Evolutionary conservation across 176 grass and related monocot genomes (phyloP).

Genomic region (Secale cereale): DNA sequence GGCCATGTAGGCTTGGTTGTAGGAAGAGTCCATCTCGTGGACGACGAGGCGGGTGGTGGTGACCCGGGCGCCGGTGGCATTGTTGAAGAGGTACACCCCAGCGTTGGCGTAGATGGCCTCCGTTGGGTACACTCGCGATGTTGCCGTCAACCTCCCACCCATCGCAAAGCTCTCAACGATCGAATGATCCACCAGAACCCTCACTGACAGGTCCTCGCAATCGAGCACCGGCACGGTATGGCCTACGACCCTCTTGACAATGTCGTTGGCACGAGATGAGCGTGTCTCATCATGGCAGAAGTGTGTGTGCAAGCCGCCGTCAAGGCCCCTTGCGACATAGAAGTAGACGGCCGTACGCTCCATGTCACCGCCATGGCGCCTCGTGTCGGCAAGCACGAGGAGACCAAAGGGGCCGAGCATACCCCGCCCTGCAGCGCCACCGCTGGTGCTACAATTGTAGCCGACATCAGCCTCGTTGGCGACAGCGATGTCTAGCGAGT

Average conservation of each 20-base stretch:
- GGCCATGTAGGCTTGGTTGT: constrained; percentile 54
- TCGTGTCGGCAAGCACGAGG: constrained; percentile 1
- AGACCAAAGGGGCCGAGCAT: constrained; percentile 69
- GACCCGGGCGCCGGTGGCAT: constrained; percentile 55
- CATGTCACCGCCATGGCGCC: neutral
- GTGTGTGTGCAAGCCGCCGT: constrained; percentile 52
- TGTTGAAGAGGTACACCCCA: constrained; percentile 86
- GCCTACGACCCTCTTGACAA: constrained; percentile 81
- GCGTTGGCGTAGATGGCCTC: constrained; percentile 72
- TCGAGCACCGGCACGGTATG: constrained; percentile 62
- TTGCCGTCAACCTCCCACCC: constrained; percentile 61
- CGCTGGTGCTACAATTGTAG: constrained; percentile 39
- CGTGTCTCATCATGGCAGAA: constrained; percentile 35
- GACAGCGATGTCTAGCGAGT: constrained; percentile 19
- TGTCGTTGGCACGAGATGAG: constrained; percentile 72
- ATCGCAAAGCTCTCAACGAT: constrained; percentile 91
- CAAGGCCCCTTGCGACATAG: constrained; percentile 55
- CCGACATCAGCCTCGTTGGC: neutral
- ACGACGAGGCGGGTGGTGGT: neutral
- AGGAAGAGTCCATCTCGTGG: neutral
- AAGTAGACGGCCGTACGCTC: constrained; percentile 91
- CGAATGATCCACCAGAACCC: constrained; percentile 94
- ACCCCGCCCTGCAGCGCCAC: constrained; percentile 46
- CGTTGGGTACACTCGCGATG: constrained; percentile 84
- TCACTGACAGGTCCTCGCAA: constrained; percentile 51